Conservation (phyloP, 139 green algal genomes). For the Chlorella sp. region DNA sequence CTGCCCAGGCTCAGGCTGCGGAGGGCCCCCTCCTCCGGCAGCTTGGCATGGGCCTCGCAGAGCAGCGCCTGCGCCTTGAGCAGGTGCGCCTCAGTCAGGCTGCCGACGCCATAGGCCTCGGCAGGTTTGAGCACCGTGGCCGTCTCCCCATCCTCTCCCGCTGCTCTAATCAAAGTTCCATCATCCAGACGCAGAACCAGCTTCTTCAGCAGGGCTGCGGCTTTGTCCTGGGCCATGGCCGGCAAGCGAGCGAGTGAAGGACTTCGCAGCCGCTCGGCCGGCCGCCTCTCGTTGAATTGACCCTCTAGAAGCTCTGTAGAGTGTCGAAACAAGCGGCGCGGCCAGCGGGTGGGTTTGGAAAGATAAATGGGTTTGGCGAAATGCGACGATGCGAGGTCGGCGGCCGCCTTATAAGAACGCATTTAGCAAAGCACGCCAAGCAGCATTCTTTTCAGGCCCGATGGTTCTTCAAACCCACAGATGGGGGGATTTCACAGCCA, state of each 20-base stretch:
- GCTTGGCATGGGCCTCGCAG: conserved; percentile 52
- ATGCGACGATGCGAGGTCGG: too few species aligned
- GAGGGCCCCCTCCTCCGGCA: conserved; percentile 52
- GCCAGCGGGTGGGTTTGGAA: not conserved
- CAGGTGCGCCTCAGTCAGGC: conserved; percentile 45
- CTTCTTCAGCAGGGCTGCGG: conserved; percentile 15
- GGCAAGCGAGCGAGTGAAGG: too few species aligned
- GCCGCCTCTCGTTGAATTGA: too few species aligned
- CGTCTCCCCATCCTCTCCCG: not conserved
- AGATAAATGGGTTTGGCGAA: not conserved
- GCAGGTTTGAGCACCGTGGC: conserved; percentile 38
- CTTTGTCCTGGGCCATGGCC: not conserved
- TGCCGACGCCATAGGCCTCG: conserved; percentile 42
- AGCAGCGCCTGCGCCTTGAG: conserved; percentile 45
- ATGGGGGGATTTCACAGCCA: too few species aligned
- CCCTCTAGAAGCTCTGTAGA: too few species aligned
- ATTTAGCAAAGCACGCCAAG: too few species aligned
- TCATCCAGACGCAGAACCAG: conserved; percentile 56
- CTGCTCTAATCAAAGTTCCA: conserved; percentile 48
- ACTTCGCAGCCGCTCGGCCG: not conserved
- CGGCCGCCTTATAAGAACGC: too few species aligned
- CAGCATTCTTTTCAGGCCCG: too few species aligned
- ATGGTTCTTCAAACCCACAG: too few species aligned
- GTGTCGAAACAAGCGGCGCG: not conserved
- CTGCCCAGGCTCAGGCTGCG: conserved; percentile 50